Conservation (phyloP, 495 filamentous ascomycete genomes). For the Lophiostoma macrostomum region DNA sequence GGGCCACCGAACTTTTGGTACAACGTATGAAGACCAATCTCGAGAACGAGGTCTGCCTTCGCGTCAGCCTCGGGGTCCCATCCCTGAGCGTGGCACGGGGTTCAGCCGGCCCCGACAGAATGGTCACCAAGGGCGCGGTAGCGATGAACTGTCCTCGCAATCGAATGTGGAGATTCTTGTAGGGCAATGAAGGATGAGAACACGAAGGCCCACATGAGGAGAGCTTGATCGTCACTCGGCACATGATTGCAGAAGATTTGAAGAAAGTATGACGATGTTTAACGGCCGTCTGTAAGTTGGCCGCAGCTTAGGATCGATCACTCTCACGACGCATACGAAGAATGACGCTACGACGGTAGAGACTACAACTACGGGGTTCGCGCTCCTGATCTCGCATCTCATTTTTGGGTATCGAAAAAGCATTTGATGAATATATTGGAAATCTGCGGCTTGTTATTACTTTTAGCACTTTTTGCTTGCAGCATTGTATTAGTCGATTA, state of each 20-base stretch:
- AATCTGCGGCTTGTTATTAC: constrained; percentile 14
- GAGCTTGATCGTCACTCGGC: not conserved
- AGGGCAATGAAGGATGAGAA: constrained; percentile 31
- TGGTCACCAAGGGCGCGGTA: constrained; percentile 76
- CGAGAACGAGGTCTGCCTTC: constrained; percentile 65
- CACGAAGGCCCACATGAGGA: constrained; percentile 1
- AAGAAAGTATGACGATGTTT: constrained; percentile 22
- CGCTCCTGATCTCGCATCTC: constrained; percentile 30
- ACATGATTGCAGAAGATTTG: constrained; percentile 12
- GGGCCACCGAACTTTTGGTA: constrained; percentile 73
- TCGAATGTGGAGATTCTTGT: constrained; percentile 51
- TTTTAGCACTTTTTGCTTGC: not conserved
- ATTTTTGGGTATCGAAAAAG: constrained; percentile 34
- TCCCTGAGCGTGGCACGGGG: constrained; percentile 70
- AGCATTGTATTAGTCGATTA: constrained; percentile 24
- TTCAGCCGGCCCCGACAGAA: constrained; percentile 71
- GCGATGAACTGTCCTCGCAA: constrained; percentile 67
- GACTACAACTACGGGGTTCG: constrained; percentile 30
- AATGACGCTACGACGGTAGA: constrained; percentile 41
- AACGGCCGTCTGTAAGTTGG: constrained; percentile 25
- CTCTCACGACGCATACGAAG: constrained; percentile 39
- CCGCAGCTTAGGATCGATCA: constrained; percentile 17
- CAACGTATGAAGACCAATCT: constrained; percentile 62
- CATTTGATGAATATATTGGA: constrained; percentile 33
- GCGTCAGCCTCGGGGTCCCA: constrained; percentile 77